These are phyloP conservation scores for Phoenix dactylifera DNA, from an alignment of 176 grass and related monocot species.

Conservation along the genomic window DNA sequence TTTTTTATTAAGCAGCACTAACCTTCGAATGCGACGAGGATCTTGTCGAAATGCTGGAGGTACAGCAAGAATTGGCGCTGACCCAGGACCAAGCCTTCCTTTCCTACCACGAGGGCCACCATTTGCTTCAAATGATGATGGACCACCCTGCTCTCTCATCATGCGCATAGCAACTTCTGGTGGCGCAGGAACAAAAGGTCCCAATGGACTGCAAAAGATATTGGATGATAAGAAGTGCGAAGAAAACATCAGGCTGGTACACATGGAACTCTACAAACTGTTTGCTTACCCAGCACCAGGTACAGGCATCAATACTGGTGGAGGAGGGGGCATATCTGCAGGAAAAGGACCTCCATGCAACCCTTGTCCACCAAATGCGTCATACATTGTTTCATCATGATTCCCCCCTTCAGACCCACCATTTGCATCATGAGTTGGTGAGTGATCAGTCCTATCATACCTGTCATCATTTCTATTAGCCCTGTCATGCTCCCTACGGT, in stretches of 20 bases:
- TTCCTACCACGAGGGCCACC: conserved; percentile 39
- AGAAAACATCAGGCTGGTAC: too few species aligned
- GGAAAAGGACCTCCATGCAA: conserved; percentile 57
- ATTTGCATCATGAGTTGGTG: conserved; percentile 44
- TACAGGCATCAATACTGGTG: conserved; percentile 88
- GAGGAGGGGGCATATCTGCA: conserved; percentile 81
- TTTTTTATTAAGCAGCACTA: conserved; percentile 2
- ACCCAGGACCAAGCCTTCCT: conserved; percentile 48
- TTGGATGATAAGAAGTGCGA: too few species aligned
- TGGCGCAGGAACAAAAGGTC: conserved; percentile 95
- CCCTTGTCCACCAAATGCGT: conserved; percentile 53
- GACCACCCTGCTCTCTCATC: conserved; percentile 71
- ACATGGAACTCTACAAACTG: not conserved
- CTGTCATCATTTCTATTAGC: conserved; percentile 63
- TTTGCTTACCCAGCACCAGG: conserved; percentile 76
- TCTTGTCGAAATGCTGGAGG: conserved; percentile 78
- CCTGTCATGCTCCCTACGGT: conserved; percentile 61
- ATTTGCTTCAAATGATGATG: conserved; percentile 46
- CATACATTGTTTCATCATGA: conserved; percentile 63
- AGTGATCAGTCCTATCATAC: conserved; percentile 51
- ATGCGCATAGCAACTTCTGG: conserved; percentile 98
- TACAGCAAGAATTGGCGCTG: conserved; percentile 53
- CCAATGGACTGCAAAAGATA: conserved; percentile 54
- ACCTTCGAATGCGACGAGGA: conserved; percentile 91
- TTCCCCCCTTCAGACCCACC: conserved; percentile 31